Evolutionary conservation across 1,284 basidiomycete species (phyloP), one percentile per base, ranked within the genome.

Genomic region (Ganoderma multipileum): DNA sequence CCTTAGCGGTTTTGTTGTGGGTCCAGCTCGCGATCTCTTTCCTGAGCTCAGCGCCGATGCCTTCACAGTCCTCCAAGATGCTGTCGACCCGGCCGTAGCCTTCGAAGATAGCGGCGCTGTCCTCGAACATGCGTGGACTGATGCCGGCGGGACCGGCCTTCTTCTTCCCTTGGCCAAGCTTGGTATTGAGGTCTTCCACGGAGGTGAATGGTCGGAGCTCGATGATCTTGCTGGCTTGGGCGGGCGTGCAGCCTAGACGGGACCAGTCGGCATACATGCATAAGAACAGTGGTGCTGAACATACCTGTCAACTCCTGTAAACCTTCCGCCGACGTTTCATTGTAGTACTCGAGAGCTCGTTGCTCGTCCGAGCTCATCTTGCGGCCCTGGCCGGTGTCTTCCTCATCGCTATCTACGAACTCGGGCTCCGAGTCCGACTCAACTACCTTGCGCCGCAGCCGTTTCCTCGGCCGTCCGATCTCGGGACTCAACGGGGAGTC

Each of bases 61-160:
- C 82, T 79, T 98, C 97, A 80, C 97, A 99, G 68, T 92, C 89
- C 77, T 91, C 90, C 18, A 99, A 87, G 71, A 99, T 92, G 71
- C 86, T 87, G 80, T 99, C 98, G 65, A 99, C 97, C 66, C 92
- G 89, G 23, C 91, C 90, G 77, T 98, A 99, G 2, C 96, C 96
- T 71, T 91, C 86, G 81, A 98, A 94, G 74, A 99, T 94, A 63
- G 91, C 88, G 64, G 90, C 89, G 78, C 95, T 97, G 72, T 97
- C 95, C 75, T 97, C 94, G 78, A 99, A 96, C 77, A 99, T 86
- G 68, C 93, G 91, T 68, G 93, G 88, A 68, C 95, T 96, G 73
- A 99, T 92, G 23, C 97, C 97, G 8, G 83, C 85, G 16, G 91
- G 88, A 1, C 90, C 89, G 3, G 89, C 87, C 76, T 96, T 96